Evolutionary conservation across 1,284 basidiomycete species (phyloP), one percentile per base, ranked within the genome.

Genomic region (Malassezia caprae): DNA sequence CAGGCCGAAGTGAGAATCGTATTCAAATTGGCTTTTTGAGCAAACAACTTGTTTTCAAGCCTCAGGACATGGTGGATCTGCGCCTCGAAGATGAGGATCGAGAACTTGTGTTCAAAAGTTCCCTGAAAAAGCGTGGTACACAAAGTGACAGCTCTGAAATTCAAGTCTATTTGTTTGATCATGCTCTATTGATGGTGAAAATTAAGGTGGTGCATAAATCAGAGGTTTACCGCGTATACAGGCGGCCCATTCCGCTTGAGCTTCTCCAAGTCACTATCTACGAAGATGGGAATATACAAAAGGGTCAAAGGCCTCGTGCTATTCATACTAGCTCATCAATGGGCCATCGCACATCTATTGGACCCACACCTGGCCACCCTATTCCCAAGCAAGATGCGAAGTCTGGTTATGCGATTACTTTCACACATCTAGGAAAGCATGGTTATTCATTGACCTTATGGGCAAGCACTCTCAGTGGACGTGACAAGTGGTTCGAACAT

Each of bases 201-300:
- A 82, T 84, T 67, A 91, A 83, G 74, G 87, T 76, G 71, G 84
- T 79, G 48, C 87, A 86, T 76, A 91, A 93, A 76, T 84, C 85
- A 53, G 91, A 96, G 65, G 87, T 91, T 68, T 86, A 84, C 76
- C 90, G 90, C 73, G 93, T 96, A 21, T 94, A 94, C 73, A 85
- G 90, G 63, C 83, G 87, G 87, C 94, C 94, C 0, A 96, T 98
- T 64, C 94, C 94, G 0, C 81, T 98, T 39, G 94, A 98, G 72
- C 81, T 99, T 1, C 82, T 99, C 15, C 81, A 88, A 47, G 82
- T 96, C 53, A 83, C 86, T 2, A 83, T 86, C 1, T 83, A 86
- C 2, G 88, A 90, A 60, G 88, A 90, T 43, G 65, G 76, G 43
- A 66, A 63, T 15, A 65, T 64, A 8, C 63, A 64, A 34, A 72